Evolutionary conservation across 495 filamentous ascomycete genomes (phyloP).

Genomic region (Rostrohypoxylon terebratum): DNA sequence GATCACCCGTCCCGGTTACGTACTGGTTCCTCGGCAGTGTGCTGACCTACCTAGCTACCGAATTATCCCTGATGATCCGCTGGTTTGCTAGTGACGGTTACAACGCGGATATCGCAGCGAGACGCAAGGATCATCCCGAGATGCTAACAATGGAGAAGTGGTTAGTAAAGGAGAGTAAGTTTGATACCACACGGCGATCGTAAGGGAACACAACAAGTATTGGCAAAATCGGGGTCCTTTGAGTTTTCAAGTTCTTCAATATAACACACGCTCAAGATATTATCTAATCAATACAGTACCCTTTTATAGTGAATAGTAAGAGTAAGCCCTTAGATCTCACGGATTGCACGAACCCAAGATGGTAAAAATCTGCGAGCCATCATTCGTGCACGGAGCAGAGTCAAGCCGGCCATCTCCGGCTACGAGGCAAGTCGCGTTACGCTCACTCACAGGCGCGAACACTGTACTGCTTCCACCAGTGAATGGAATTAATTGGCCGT

Average conservation of each 20-base stretch:
- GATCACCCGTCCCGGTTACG: conserved; percentile 52
- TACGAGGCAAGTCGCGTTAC: conserved; percentile 56
- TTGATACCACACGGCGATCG: conserved; percentile 38
- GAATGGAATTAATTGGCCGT: conserved; percentile 58
- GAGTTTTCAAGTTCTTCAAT: background rate
- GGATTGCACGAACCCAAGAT: conserved; percentile 44
- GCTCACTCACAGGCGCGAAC: conserved; percentile 56
- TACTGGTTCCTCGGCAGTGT: conserved; percentile 55
- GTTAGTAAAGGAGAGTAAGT: conserved; percentile 54
- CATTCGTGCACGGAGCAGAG: conserved; percentile 55
- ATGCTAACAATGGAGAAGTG: conserved; percentile 59
- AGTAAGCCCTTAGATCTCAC: background rate
- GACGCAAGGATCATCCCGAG: conserved; percentile 52
- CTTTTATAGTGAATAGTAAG: background rate
- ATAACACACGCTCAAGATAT: background rate
- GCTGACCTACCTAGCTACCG: conserved; percentile 54
- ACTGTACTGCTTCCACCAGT: conserved; percentile 55
- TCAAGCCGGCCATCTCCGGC: conserved; percentile 55
- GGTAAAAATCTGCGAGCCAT: conserved; percentile 59
- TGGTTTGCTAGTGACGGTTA: conserved; percentile 62
- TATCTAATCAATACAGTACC: background rate
- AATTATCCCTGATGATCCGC: conserved; percentile 59
- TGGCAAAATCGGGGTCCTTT: background rate
- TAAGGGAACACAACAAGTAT: conserved; percentile 1
- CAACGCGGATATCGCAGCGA: conserved; percentile 54